Percentiles rank a stretch among this genome's conserved stretches.
Conservation (phyloP, 139 green algal species). For the Picochlorum sp. region DNA sequence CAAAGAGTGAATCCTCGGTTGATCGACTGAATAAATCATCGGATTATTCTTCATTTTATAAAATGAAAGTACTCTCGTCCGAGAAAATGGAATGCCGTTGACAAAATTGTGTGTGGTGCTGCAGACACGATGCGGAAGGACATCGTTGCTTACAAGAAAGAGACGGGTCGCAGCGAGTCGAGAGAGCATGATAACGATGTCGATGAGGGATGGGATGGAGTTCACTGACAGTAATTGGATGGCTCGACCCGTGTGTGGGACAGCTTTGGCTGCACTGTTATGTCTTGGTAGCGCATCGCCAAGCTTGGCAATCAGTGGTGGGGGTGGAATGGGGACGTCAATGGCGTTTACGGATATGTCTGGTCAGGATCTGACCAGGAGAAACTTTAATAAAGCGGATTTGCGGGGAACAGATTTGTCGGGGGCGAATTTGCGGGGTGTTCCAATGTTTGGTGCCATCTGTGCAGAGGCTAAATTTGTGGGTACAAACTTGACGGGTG, state of each 20-base stretch:
- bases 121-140: too few species aligned
- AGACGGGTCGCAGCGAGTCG: too few species aligned
- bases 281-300: too few species aligned
- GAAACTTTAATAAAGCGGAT: conserved; percentile 41
- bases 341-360: conserved; percentile 26
- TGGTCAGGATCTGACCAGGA: conserved; percentile 47
- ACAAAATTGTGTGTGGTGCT: too few species aligned
- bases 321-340: conserved; percentile 21
- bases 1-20: too few species aligned
- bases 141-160: too few species aligned
- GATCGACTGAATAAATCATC: too few species aligned
- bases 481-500: conserved; percentile 50
- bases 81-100: too few species aligned
- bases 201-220: neutral
- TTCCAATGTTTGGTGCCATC: conserved; percentile 46
- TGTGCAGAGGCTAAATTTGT: conserved; percentile 51
- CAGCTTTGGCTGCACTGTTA: conserved; percentile 2
- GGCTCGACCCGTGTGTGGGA: neutral
- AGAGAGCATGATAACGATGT: neutral
- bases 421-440: conserved; percentile 38
- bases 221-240: too few species aligned
- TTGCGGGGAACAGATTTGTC: conserved; percentile 54
- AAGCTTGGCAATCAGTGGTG: conserved; percentile 19
- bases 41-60: too few species aligned
- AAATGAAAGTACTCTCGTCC: too few species aligned